A percentile compares a stretch with the other conserved stretches of the same genome.
Evolutionary conservation across 2,329 filamentous ascomycete species (phyloP).

Genomic region (Ophiosphaerella narmari): DNA sequence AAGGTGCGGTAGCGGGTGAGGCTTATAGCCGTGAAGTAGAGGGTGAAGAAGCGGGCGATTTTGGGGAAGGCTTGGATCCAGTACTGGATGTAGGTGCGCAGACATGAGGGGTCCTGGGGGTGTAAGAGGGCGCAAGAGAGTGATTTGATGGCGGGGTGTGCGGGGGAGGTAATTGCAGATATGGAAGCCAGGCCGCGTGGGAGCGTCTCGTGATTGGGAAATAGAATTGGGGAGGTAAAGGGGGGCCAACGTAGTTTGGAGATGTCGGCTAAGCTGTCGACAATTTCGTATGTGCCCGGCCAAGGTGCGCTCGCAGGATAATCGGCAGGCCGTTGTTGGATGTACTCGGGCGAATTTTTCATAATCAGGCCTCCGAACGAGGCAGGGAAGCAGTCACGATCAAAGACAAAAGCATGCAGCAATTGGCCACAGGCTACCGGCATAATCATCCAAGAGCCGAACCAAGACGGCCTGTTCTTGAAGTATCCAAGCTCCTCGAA

Average conservation of each 20-base stretch:
- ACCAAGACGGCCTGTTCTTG: constrained; percentile 70
- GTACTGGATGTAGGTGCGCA: constrained; percentile 84
- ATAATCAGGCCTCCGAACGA: constrained; percentile 69
- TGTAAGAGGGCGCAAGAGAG: constrained; percentile 91
- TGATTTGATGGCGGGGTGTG: constrained; percentile 83
- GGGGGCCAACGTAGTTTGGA: constrained; percentile 84
- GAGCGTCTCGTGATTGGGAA: constrained; percentile 70
- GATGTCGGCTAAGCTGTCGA: constrained; percentile 81
- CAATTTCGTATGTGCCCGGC: constrained; percentile 75
- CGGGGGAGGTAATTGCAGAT: constrained; percentile 77
- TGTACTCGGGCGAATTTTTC: constrained; percentile 75
- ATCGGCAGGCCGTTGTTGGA: constrained; percentile 71
- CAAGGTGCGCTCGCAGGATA: constrained; percentile 71
- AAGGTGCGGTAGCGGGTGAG: constrained; percentile 70
- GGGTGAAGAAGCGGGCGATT: constrained; percentile 75
- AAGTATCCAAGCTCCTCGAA: constrained; percentile 72
- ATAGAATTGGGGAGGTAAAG: constrained; percentile 84
- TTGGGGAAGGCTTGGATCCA: constrained; percentile 82
- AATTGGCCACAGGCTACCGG: constrained; percentile 55
- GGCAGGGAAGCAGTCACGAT: constrained; percentile 58
- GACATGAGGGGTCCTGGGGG: constrained; percentile 83
- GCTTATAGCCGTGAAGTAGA: constrained; percentile 73
- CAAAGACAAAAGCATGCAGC: constrained; percentile 57
- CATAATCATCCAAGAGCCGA: constrained; percentile 58
- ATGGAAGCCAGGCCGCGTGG: constrained; percentile 69